Percentiles rank a stretch among this genome's conserved stretches.
Evolutionary conservation across 1,284 basidiomycete species (phyloP).

Genomic region (Ustilago bromivora): DNA sequence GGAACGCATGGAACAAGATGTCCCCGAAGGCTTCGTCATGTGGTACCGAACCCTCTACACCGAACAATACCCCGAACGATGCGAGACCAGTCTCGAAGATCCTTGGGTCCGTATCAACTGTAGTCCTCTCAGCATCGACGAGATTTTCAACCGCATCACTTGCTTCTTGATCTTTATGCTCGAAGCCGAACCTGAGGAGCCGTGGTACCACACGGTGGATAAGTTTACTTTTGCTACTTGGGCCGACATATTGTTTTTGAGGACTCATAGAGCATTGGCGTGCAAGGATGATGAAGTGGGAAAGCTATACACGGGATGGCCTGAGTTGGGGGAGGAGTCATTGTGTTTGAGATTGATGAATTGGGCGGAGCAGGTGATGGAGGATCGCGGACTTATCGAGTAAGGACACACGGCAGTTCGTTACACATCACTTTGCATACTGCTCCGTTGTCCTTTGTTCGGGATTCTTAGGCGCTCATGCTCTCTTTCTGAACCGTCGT

Average conservation of each 20-base stretch:
- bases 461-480: not conserved
- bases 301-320: not conserved
- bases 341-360: not conserved
- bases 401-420: not conserved
- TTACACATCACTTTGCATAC: not conserved
- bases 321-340: not conserved
- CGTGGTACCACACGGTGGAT: not conserved
- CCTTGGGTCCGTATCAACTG: constrained; percentile 10
- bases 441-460: not conserved
- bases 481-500: not conserved
- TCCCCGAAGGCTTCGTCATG: constrained; percentile 4
- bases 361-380: not conserved
- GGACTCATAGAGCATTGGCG: not conserved
- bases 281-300: not conserved
- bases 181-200: not conserved
- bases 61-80: not conserved
- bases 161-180: constrained; percentile 5
- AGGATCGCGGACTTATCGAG: not conserved
- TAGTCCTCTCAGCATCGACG: constrained; percentile 2
- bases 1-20: not conserved
- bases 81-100: not conserved
- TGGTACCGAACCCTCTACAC: not conserved
- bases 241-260: not conserved
- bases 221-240: not conserved
- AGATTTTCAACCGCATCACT: constrained; percentile 19